Evolutionary conservation across 805 yeast species (phyloP).

Genomic region (Scheffersomyces coipomensis): DNA sequence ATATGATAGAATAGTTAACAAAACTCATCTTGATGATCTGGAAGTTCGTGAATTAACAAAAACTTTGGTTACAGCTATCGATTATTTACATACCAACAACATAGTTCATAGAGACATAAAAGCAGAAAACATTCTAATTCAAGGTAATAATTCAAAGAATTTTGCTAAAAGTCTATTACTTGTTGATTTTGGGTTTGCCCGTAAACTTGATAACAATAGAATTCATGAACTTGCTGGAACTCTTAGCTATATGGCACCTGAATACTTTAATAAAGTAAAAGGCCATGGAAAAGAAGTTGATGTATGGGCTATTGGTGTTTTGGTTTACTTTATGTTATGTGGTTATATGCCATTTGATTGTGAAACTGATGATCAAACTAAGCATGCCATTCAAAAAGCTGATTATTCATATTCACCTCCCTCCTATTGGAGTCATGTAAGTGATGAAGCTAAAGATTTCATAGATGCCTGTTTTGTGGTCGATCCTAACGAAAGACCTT

Average conservation of each 20-base stretch:
- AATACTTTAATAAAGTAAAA: constrained; percentile 46
- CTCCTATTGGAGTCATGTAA: constrained; percentile 52
- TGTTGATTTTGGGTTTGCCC: constrained; percentile 68
- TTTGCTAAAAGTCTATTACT: constrained; percentile 37
- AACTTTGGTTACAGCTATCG: constrained; percentile 53
- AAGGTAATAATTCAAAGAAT: constrained; percentile 25
- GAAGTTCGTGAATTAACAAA: constrained; percentile 51
- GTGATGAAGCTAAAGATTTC: constrained; percentile 56
- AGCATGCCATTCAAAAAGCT: constrained; percentile 56
- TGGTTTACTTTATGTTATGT: constrained; percentile 65
- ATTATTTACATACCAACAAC: constrained; percentile 55
- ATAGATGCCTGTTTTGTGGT: constrained; percentile 51
- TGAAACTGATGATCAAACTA: constrained; percentile 66
- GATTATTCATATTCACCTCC: constrained; percentile 64
- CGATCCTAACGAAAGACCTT: constrained; percentile 45
- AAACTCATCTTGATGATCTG: constrained; percentile 42
- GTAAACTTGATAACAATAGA: constrained; percentile 33
- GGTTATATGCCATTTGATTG: constrained; percentile 81
- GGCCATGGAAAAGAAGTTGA: constrained; percentile 65
- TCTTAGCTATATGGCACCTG: constrained; percentile 76
- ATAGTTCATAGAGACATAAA: constrained; percentile 72
- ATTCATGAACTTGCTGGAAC: constrained; percentile 62
- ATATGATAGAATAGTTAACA: constrained; percentile 54
- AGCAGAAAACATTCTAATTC: constrained; percentile 66
- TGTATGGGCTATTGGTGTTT: constrained; percentile 76